These are phyloP conservation scores for Brassica rapa DNA, from an alignment of 345 rosid species.

Conservation along the genomic window DNA sequence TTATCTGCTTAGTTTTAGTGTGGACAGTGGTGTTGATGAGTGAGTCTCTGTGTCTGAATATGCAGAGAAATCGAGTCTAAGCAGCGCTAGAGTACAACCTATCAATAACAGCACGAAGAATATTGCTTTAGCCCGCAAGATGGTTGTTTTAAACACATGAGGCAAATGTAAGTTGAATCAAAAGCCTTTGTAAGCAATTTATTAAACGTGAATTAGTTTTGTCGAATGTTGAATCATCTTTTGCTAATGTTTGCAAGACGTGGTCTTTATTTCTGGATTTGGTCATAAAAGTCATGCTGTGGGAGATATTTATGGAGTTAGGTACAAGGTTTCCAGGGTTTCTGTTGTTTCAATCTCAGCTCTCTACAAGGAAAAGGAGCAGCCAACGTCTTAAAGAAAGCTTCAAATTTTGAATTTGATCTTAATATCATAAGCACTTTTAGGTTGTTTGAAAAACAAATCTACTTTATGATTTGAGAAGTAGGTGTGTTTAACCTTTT, in stretches of 20 bases:
- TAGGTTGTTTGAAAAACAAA: neutral
- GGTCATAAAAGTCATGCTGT: conserved; percentile 73
- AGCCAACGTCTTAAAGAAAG: too few relatives aligned
- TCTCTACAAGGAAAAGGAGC: conserved; percentile 48
- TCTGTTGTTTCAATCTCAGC: conserved; percentile 73
- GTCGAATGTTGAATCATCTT: neutral
- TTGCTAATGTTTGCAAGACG: conserved; percentile 45
- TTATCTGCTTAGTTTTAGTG: neutral
- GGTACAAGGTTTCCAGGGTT: conserved; percentile 77
- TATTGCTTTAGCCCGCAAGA: conserved; percentile 33
- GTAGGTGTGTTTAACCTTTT: too few relatives aligned
- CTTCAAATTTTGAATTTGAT: too few relatives aligned
- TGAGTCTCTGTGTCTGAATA: too few relatives aligned
- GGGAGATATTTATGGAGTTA: conserved; percentile 78
- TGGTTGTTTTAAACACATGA: conserved; percentile 19
- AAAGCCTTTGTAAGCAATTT: neutral
- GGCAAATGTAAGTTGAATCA: conserved; percentile 9
- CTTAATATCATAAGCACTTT: too few relatives aligned
- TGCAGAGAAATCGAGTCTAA: conserved; percentile 47
- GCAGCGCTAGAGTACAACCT: conserved; percentile 61
- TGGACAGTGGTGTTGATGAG: neutral
- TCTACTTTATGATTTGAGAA: neutral
- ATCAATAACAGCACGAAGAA: conserved; percentile 72
- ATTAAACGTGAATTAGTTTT: neutral
- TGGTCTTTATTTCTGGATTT: conserved; percentile 72